Base-by-base conservation (phyloP, 139 green algal species). In the Ulvella scutata region DNA sequence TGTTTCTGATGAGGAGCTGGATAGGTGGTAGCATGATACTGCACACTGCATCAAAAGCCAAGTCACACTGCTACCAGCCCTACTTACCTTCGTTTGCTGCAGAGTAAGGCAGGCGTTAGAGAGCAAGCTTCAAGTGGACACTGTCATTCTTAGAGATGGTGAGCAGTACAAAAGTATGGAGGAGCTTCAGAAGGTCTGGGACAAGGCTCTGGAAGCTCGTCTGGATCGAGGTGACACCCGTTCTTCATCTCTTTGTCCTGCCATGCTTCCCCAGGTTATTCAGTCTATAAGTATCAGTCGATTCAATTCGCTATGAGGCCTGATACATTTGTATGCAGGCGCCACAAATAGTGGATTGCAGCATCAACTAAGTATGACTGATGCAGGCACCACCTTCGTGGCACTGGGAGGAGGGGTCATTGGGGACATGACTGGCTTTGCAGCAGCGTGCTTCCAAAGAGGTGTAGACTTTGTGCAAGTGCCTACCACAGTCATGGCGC, bases 391-490 rank as follows among this genome's bases (percentile, higher is more conserved):
- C 79, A 98, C 94, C 4, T 95, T 99, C 73, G 62, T 99, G 9
- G 95, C 95, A 1, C 88, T 99, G 3, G 95, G 95, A 3, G 95
- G 95, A 17, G 95, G 95, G 13, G 95, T 99, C 20, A 88, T 99
- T 13, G 95, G 95, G 9, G 95, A 99, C 85, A 98, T 99, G 93
- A 93, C 89, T 2, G 95, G 95, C 43, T 99, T 97, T 86, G 95
- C 95, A 21, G 95, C 95, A 4, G 83, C 94, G 2, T 86, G 87
- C 39, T 99, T 97, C 87, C 92, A 97, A 82, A 85, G 95, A 3
- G 95, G 95, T 4, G 95, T 99, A 43, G 79, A 97, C 84, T 99
- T 99, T 78, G 87, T 98, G 38, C 94, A 98, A 86, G 82, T 98
- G 23, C 94, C 94, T 35, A 98, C 94, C 7, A 98, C 95, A 0